Percentiles rank a stretch among this genome's conserved stretches.
Conservation (phyloP, 228 moss, liverwort and hornwort genomes). For the Sphagnum magellanicum region DNA sequence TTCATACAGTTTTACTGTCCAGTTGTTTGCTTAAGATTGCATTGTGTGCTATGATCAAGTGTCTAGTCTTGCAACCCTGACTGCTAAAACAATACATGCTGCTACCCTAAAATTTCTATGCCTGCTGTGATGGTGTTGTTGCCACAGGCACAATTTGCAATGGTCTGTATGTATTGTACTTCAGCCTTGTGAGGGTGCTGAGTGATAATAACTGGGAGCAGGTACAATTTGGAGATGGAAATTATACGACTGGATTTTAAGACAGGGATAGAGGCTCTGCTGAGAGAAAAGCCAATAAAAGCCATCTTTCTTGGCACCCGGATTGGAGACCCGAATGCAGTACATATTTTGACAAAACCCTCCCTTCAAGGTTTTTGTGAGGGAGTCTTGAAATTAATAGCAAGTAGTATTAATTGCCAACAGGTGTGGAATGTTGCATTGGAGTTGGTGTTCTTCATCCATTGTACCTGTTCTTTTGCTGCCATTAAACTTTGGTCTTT, state of each 20-base stretch:
- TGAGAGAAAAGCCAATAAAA: constrained; percentile 20
- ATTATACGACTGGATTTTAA: constrained; percentile 28
- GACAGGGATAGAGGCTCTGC: constrained; percentile 28
- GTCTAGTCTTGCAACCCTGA: no score
- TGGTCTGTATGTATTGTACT: neutral
- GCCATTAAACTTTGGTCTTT: neutral
- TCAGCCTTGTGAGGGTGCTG: no score
- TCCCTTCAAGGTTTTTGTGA: no score
- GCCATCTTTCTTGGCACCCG: constrained; percentile 40
- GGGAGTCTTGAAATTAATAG: no score
- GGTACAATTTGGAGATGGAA: constrained; percentile 30
- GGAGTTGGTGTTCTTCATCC: neutral
- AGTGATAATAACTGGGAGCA: neutral
- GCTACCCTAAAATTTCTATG: neutral
- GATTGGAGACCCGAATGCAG: constrained; percentile 35
- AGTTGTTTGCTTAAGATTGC: no score
- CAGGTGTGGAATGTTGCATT: neutral
- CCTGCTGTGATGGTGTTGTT: neutral
- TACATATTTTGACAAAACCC: neutral
- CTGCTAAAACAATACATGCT: neutral
- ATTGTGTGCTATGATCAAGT: no score
- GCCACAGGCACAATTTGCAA: neutral
- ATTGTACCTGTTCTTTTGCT: neutral
- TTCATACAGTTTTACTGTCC: no score
- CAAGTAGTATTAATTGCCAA: no score